Evolutionary conservation across 73 alveolate species (phyloP).

Genomic region (Paramecium tetraurelia): DNA sequence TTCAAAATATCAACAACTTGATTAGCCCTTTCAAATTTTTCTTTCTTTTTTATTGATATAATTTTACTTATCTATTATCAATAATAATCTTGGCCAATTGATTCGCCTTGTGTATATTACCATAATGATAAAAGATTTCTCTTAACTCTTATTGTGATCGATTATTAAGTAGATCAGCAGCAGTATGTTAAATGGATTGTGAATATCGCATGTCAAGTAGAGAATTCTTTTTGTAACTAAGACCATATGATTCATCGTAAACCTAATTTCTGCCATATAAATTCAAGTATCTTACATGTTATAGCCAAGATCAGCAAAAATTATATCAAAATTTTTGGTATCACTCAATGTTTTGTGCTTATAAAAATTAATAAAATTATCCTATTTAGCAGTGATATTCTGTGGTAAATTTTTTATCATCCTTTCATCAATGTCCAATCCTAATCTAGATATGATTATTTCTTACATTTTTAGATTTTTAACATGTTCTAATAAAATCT

Average conservation of each 20-base stretch:
- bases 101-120: background rate
- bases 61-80: background rate
- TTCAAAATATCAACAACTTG: background rate
- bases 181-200: background rate
- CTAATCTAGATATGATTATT: background rate
- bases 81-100: background rate
- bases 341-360: background rate
- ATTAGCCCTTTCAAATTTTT: background rate
- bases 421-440: slow-evolving; percentile 27
- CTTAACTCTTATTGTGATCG: slow-evolving; percentile 3
- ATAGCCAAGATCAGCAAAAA: slow-evolving; percentile 38
- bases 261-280: background rate
- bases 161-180: background rate
- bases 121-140: slow-evolving; percentile 8
- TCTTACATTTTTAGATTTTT: background rate
- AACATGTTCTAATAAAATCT: background rate
- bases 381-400: background rate
- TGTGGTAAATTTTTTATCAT: background rate
- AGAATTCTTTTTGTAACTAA: background rate
- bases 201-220: slow-evolving; percentile 21
- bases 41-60: background rate
- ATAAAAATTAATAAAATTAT: slow-evolving; percentile 21
- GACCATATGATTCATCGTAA: background rate
- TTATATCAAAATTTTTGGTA: background rate
- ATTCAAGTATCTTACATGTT: background rate